Percentiles rank a stretch among this genome's conserved stretches.
Conservation (phyloP, 2,329 filamentous ascomycete species). For the Nigrospora sphaerica region DNA sequence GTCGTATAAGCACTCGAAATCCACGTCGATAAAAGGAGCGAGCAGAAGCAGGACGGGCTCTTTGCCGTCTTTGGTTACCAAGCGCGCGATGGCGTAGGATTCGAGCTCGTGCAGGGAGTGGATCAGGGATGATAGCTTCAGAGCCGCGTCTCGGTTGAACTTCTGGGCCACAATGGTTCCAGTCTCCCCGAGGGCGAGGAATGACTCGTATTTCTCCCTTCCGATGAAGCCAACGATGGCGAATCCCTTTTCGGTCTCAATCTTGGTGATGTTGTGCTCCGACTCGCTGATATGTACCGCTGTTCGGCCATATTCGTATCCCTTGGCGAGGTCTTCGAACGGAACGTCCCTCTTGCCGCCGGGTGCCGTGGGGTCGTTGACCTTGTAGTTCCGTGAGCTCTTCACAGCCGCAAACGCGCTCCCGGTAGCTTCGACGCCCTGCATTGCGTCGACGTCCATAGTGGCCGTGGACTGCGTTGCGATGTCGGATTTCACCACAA, state of each 20-base stretch:
- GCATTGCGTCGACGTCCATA: slow-evolving; percentile 37
- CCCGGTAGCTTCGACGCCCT: slow-evolving; percentile 36
- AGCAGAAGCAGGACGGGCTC: slow-evolving; percentile 72
- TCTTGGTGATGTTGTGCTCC: slow-evolving; percentile 81
- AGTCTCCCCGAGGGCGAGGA: slow-evolving; percentile 75
- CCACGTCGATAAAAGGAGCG: slow-evolving; percentile 69
- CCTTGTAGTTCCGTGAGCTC: slow-evolving; percentile 70
- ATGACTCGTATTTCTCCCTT: slow-evolving; percentile 70
- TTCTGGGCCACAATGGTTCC: slow-evolving; percentile 72
- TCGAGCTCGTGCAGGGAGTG: slow-evolving; percentile 81
- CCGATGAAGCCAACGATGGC: slow-evolving; percentile 84
- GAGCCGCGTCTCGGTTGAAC: slow-evolving; percentile 70
- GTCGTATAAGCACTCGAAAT: slow-evolving; percentile 82
- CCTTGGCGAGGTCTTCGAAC: slow-evolving; percentile 79
- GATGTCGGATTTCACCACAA: slow-evolving; percentile 54
- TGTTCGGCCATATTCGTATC: slow-evolving; percentile 88
- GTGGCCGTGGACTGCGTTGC: slow-evolving; percentile 23
- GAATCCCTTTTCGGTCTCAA: slow-evolving; percentile 69
- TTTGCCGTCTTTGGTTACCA: slow-evolving; percentile 79
- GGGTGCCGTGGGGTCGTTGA: slow-evolving; percentile 66
- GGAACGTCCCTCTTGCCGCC: slow-evolving; percentile 79
- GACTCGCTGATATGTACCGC: slow-evolving; percentile 83
- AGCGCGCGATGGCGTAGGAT: slow-evolving; percentile 76
- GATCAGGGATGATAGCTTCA: slow-evolving; percentile 84
- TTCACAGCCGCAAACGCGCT: slow-evolving; percentile 61